Evolutionary conservation across 129 eudicot genomes (phyloP).

Genomic region (Artemisia argyi): DNA sequence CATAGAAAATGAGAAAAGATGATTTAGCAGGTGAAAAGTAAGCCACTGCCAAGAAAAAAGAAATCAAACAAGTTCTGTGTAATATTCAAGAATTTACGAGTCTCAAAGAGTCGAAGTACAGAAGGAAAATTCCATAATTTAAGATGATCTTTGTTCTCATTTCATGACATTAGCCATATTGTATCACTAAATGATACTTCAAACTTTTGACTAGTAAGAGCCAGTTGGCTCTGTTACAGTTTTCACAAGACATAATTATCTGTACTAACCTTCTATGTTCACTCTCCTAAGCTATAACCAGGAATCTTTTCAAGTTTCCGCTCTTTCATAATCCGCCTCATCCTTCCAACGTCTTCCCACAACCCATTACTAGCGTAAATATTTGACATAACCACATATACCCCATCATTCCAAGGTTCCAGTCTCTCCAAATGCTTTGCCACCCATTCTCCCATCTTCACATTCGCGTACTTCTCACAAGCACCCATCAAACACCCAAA

Average conservation of each 20-base stretch:
- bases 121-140: too few relatives aligned
- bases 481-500: slow-evolving; percentile 96
- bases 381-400: slow-evolving; percentile 79
- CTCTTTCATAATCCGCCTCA: slow-evolving; percentile 60
- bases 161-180: too few relatives aligned
- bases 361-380: slow-evolving; percentile 71
- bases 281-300: slow-evolving; percentile 60
- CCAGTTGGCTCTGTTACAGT: not conserved
- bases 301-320: slow-evolving; percentile 68
- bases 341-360: slow-evolving; percentile 76
- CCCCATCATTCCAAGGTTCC: slow-evolving; percentile 94
- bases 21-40: too few relatives aligned
- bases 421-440: slow-evolving; percentile 61
- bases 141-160: too few relatives aligned
- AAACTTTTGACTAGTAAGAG: not conserved
- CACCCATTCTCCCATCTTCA: slow-evolving; percentile 80
- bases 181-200: not conserved
- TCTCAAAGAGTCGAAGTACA: too few relatives aligned
- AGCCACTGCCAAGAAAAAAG: too few relatives aligned
- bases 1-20: too few relatives aligned
- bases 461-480: slow-evolving; percentile 82
- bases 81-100: too few relatives aligned
- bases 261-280: slow-evolving; percentile 12
- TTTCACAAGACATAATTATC: not conserved
- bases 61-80: too few relatives aligned